Evolutionary conservation across 164 flowering plant species (phyloP).

Genomic region (Aristolochia californica): DNA sequence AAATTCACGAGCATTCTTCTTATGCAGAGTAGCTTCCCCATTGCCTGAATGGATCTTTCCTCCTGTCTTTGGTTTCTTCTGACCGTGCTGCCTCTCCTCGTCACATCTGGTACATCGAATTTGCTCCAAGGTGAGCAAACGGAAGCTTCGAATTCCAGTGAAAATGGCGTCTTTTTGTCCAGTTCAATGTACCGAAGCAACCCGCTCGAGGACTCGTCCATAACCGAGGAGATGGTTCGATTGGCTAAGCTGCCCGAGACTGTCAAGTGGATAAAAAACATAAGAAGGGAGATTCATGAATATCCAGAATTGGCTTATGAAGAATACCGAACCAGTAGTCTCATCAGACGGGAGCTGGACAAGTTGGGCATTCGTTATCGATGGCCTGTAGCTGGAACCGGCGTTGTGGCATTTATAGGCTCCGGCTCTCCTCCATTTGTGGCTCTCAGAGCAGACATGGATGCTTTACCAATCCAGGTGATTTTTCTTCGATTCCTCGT

Average conservation of each 20-base stretch:
- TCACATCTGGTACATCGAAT: too few species aligned
- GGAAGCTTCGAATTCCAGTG: background rate
- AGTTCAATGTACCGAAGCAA: background rate
- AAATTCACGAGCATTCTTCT: too few species aligned
- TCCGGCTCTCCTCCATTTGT: constrained; percentile 40
- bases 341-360: constrained; percentile 52
- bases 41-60: too few species aligned
- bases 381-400: constrained; percentile 30
- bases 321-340: constrained; percentile 68
- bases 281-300: constrained; percentile 59
- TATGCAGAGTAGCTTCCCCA: too few species aligned
- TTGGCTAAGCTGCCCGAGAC: background rate
- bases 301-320: constrained; percentile 65
- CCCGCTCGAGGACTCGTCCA: background rate
- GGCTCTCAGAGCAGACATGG: constrained; percentile 72
- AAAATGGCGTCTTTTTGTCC: background rate
- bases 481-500: background rate
- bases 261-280: constrained; percentile 38
- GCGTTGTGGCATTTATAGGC: background rate
- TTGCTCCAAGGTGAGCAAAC: too few species aligned
- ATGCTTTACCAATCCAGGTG: constrained; percentile 70
- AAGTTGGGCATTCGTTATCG: constrained; percentile 37
- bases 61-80: too few species aligned
- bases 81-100: too few species aligned
- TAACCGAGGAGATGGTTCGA: background rate